Conservation (phyloP, 192 early-diverging fungal species). For the Backusella sp. region DNA sequence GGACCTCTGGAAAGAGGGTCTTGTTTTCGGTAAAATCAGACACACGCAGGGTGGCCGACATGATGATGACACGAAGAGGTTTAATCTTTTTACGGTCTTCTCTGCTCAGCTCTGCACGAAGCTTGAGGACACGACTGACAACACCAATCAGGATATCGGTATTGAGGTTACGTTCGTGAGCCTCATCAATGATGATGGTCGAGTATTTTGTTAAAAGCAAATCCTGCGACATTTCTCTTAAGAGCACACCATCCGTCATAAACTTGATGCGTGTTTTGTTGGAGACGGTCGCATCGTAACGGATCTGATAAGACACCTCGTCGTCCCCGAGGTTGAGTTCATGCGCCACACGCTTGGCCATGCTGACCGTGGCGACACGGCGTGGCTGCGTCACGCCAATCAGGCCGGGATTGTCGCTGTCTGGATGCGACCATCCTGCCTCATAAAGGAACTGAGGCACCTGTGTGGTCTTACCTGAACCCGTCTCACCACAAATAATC, state of each 20-base stretch:
- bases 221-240: constrained; percentile 89
- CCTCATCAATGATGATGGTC: constrained; percentile 96
- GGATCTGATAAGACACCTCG: constrained; percentile 81
- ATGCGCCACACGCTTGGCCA: constrained; percentile 91
- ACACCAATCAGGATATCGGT: constrained; percentile 99
- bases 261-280: constrained; percentile 90
- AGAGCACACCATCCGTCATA: constrained; percentile 99
- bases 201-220: constrained; percentile 92
- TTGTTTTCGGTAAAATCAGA: constrained; percentile 92
- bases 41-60: constrained; percentile 97
- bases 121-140: constrained; percentile 81
- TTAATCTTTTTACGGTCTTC: constrained; percentile 50
- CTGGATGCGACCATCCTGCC: constrained; percentile 92
- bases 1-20: constrained; percentile 65
- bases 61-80: constrained; percentile 94
- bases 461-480: constrained; percentile 96
- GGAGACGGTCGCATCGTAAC: constrained; percentile 86
- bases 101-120: constrained; percentile 65
- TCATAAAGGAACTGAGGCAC: constrained; percentile 98
- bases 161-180: constrained; percentile 96
- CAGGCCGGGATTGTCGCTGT: constrained; percentile 80
- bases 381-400: constrained; percentile 98
- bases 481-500: constrained; percentile 97
- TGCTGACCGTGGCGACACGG: constrained; percentile 94
- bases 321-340: constrained; percentile 79